Evolutionary conservation across 2,329 filamentous ascomycete genomes (phyloP).

Genomic region (Aspergillus floridensis): DNA sequence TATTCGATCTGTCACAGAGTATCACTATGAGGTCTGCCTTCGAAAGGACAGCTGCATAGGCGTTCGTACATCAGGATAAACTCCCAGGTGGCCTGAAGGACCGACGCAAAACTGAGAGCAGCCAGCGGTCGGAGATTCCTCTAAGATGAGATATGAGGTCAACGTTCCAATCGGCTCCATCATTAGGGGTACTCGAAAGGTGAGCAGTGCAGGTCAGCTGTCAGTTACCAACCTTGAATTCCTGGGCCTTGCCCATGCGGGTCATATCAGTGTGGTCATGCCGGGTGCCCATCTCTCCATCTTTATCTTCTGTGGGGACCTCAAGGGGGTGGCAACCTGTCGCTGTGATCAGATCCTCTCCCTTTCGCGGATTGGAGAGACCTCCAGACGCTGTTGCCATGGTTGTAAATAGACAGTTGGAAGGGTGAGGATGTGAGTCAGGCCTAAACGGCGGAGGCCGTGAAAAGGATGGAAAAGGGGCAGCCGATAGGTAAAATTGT

Average conservation of each 20-base stretch:
- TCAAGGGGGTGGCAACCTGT: slow-evolving; percentile 9
- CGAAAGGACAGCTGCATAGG: neutral
- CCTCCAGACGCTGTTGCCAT: neutral
- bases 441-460: neutral
- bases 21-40: neutral
- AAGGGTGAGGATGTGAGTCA: neutral
- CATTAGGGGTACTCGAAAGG: neutral
- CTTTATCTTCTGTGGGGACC: neutral
- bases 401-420: neutral
- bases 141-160: slow-evolving; percentile 15
- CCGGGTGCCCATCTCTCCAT: slow-evolving; percentile 10
- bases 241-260: slow-evolving; percentile 32
- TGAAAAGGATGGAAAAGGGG: neutral
- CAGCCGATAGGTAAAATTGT: neutral
- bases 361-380: neutral
- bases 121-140: slow-evolving; percentile 34
- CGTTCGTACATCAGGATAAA: slow-evolving; percentile 32
- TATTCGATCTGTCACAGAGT: slow-evolving; percentile 20
- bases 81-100: slow-evolving; percentile 38
- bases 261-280: slow-evolving; percentile 30
- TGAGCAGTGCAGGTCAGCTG: too few species aligned
- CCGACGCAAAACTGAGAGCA: slow-evolving; percentile 35
- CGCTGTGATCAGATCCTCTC: slow-evolving; percentile 1
- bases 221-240: slow-evolving; percentile 24
- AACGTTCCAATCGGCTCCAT: neutral